Evolutionary conservation across 1,284 basidiomycete species (phyloP).

Genomic region (Meira nashicola): DNA sequence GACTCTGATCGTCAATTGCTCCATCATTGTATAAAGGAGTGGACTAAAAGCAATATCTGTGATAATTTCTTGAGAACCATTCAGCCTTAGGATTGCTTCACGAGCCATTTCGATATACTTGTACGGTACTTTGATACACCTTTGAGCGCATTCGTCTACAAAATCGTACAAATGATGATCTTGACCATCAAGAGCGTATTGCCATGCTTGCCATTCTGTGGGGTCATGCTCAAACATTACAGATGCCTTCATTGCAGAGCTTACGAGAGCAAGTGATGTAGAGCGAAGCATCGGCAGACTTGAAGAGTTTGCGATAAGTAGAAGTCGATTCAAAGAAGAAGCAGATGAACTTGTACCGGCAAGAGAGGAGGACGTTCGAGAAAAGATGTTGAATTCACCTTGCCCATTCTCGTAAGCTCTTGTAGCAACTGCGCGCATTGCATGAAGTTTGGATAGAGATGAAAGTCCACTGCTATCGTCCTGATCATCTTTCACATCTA

Average conservation of each 20-base stretch:
- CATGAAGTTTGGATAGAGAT: conserved; percentile 69
- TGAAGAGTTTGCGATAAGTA: no score
- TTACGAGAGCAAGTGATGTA: no score
- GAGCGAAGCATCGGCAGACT: no score
- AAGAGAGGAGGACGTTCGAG: conserved; percentile 57
- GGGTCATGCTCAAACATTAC: conserved; percentile 76
- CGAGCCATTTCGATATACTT: conserved; percentile 73
- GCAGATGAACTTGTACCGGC: no score
- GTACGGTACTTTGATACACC: conserved; percentile 79
- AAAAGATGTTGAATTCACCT: conserved; percentile 56
- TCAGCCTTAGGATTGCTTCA: conserved; percentile 25
- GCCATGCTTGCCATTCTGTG: conserved; percentile 71
- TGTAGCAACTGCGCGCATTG: conserved; percentile 59
- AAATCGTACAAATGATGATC: conserved; percentile 66
- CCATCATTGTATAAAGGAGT: conserved; percentile 26
- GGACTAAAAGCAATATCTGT: conserved; percentile 18
- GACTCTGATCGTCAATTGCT: conserved; percentile 34
- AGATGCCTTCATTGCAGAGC: no score
- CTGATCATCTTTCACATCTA: not conserved
- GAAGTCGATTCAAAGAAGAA: no score
- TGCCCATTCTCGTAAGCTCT: conserved; percentile 14
- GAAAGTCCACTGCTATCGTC: conserved; percentile 41
- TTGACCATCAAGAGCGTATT: conserved; percentile 59
- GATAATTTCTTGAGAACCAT: conserved; percentile 2
- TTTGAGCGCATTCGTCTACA: conserved; percentile 77